Conservation (phyloP, 2,329 filamentous ascomycete genomes). For the Laburnicola sp. region DNA sequence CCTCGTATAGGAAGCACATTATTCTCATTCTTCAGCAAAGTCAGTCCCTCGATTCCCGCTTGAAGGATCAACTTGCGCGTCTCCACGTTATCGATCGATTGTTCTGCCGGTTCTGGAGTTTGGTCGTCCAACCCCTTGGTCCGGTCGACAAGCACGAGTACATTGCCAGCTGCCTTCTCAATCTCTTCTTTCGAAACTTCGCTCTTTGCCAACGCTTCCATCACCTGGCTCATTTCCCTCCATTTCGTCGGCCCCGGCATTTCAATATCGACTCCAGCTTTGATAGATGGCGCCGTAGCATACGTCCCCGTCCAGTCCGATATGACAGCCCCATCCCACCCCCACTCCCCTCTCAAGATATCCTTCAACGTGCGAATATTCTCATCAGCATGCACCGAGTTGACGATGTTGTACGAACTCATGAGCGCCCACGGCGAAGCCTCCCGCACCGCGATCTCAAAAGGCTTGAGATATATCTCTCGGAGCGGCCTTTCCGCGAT, state of each 20-base stretch:
- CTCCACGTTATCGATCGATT: slow-evolving; percentile 56
- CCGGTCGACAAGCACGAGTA: slow-evolving; percentile 64
- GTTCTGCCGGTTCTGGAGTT: slow-evolving; percentile 60
- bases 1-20: slow-evolving; percentile 61
- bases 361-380: slow-evolving; percentile 48
- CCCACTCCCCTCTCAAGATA: slow-evolving; percentile 47
- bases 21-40: slow-evolving; percentile 66
- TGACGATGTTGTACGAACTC: slow-evolving; percentile 69
- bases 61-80: slow-evolving; percentile 63
- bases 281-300: slow-evolving; percentile 44
- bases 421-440: slow-evolving; percentile 70
- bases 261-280: slow-evolving; percentile 46
- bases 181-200: slow-evolving; percentile 54
- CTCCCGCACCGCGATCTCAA: slow-evolving; percentile 71
- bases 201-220: slow-evolving; percentile 40
- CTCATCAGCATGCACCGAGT: slow-evolving; percentile 56
- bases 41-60: slow-evolving; percentile 65
- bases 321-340: slow-evolving; percentile 49
- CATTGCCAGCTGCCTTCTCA: slow-evolving; percentile 54
- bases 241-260: slow-evolving; percentile 49
- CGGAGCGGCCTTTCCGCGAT: slow-evolving; percentile 67
- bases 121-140: slow-evolving; percentile 62
- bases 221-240: slow-evolving; percentile 42
- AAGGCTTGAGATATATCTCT: slow-evolving; percentile 74
- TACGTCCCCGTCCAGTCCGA: slow-evolving; percentile 50